phyloP scores from a whole-genome alignment of 2,329 filamentous ascomycete species.

The Pseudogymnoascus destructans region DNA sequence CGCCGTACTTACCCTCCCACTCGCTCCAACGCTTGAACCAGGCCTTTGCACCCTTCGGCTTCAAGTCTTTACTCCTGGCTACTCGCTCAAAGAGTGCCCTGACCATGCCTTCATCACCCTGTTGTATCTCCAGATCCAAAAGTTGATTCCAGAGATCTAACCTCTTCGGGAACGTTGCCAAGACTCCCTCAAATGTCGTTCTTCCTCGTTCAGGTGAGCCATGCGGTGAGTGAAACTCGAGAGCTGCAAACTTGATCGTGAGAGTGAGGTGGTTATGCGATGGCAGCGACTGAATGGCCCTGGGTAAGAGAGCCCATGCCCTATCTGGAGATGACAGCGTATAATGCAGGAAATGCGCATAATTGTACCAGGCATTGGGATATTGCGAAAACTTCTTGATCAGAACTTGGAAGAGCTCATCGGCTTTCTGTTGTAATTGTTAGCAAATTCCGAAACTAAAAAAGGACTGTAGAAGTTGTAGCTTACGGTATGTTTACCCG shows the following conservation, averaged over 20 bases:
- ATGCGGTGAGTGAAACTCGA: conserved; percentile 76
- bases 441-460: conserved; percentile 15
- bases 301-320: conserved; percentile 63
- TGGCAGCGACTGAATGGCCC: conserved; percentile 74
- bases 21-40: conserved; percentile 88
- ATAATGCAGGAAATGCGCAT: conserved; percentile 82
- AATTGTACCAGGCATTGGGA: conserved; percentile 81
- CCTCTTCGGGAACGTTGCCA: conserved; percentile 76
- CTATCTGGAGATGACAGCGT: conserved; percentile 56
- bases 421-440: conserved; percentile 54
- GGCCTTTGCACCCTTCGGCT: conserved; percentile 68
- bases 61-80: conserved; percentile 54
- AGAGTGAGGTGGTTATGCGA: conserved; percentile 52
- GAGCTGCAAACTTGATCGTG: conserved; percentile 75
- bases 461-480: conserved; percentile 9
- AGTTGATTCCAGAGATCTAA: conserved; percentile 89
- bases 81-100: conserved; percentile 75
- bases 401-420: conserved; percentile 73
- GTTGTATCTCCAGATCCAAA: conserved; percentile 66
- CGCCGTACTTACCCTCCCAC: conserved; percentile 68
- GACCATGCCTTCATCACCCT: conserved; percentile 44
- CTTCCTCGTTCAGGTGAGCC: conserved; percentile 84
- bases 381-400: conserved; percentile 75
- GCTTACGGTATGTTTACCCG: conserved; percentile 68
- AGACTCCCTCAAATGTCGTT: conserved; percentile 82